Conservation (phyloP, 148 eudicot genomes). For the Rheum nobile region DNA sequence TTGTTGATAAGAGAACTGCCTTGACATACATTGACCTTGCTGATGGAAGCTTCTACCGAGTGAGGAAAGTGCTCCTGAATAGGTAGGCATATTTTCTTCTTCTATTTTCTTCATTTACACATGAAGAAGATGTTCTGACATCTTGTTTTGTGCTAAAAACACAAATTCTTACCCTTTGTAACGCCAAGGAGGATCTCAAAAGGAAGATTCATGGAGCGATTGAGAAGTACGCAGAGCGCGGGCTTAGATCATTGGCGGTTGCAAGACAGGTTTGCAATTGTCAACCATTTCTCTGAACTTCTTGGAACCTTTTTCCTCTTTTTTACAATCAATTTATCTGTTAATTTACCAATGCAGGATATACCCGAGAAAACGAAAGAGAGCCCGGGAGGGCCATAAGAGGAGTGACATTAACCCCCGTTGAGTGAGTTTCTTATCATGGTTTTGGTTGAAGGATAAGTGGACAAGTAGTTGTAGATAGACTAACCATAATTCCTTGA, state of each 20-base stretch:
- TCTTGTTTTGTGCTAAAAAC: no score
- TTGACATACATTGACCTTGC: conserved; percentile 45
- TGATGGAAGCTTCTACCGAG: conserved; percentile 49
- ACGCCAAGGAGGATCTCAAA: no score
- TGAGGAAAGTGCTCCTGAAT: conserved; percentile 81
- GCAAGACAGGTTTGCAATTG: conserved; percentile 41
- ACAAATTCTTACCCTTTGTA: no score
- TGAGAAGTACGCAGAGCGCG: no score
- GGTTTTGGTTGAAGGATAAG: no score
- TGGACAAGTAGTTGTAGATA: no score
- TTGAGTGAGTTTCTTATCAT: no score
- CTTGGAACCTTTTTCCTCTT: no score
- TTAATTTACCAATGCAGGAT: conserved; percentile 23
- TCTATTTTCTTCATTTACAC: not conserved
- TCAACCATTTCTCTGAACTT: not conserved
- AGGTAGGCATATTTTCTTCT: conserved; percentile 31
- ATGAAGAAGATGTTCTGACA: not conserved
- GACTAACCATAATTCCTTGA: no score
- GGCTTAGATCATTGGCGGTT: conserved; percentile 62
- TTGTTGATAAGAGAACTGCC: conserved; percentile 72
- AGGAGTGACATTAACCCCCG: no score
- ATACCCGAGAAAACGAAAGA: conserved; percentile 52
- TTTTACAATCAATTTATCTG: no score
- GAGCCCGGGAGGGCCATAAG: conserved; percentile 45
- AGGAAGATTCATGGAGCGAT: no score